Percentiles rank a stretch among this genome's conserved stretches.
These are phyloP conservation scores for Astrocystis sublimbata DNA, from an alignment of 495 filamentous ascomycete genomes.

Conservation along the genomic window DNA sequence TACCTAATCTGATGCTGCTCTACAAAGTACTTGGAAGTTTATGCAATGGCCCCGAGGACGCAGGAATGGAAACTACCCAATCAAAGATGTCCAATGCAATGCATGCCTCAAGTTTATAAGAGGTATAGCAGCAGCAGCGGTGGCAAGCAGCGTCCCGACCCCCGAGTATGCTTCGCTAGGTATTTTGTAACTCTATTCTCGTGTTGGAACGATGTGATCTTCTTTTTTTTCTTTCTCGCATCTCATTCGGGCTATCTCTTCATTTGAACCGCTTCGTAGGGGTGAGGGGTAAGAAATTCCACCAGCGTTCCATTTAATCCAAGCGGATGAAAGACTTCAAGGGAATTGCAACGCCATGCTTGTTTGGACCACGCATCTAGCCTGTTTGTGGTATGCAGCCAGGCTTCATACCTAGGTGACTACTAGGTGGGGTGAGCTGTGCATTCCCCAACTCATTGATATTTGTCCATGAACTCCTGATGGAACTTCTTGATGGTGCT, in stretches of 20 bases:
- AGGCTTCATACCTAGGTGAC: no score
- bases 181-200: neutral
- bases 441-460: slow-evolving; percentile 25
- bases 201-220: neutral
- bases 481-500: slow-evolving; percentile 88
- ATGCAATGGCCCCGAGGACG: neutral
- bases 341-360: no score
- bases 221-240: no score
- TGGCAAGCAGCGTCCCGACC: no score
- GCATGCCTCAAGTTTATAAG: neutral
- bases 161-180: neutral
- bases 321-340: no score
- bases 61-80: no score
- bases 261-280: neutral
- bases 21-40: neutral
- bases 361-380: no score
- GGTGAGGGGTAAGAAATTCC: neutral
- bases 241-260: neutral
- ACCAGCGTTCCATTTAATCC: neutral
- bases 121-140: no score
- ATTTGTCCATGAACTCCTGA: slow-evolving; percentile 87
- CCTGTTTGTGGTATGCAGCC: no score
- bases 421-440: neutral
- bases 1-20: no score
- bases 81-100: neutral